Base-by-base conservation (phyloP, 345 rosid species). In the Camelina sativa region DNA sequence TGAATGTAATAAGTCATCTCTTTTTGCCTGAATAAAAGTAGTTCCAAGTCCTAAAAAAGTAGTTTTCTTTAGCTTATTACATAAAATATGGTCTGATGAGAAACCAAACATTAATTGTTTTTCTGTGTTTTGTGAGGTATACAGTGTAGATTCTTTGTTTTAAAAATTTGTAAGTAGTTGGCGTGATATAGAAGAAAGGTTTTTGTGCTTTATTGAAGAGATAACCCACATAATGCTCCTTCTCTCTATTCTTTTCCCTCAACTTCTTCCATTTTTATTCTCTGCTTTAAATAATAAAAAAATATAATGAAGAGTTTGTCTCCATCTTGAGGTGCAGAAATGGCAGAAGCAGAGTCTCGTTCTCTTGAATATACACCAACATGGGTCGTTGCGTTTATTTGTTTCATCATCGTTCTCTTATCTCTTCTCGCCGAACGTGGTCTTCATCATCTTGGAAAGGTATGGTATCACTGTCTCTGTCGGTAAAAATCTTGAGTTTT, bases 381-480 rank as follows among this genome's bases (percentile, higher is more conserved):
- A 43, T 91, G 97, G 98, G 87, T 88, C 63, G 87, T 91, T 8
- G 96, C 96, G 5, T 84, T 69, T 62, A 90, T 93, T 78, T 86
- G 91, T 76, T 88, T 84, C 67, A 52, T 88, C 78, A 87, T 89
- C 73, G 88, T 87, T 74, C 79, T 88, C 37, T 63, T 86, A 12
- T 89, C 98, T 65, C 77, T 89, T 69, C 25, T 81, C 3, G 98
- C 89, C 2, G 90, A 86, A 55, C 91, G 95, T 23, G 92, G 83
- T 71, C 91, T 93, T 69, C 87, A 89, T 76, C 80, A 12, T 30
- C 90, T 86, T 63, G 98, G 94, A 69, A 93, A 91, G 92, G 94
- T 93, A 61, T 13, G 11, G 12, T 4, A 30, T 11, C 58, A 60
- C 25, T 67, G 6, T 59, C 51, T 23, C 19, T 2, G 20, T 55